These are phyloP conservation scores for Exophiala sp. DNA, from an alignment of 2,329 filamentous ascomycete genomes.

Conservation along the genomic window DNA sequence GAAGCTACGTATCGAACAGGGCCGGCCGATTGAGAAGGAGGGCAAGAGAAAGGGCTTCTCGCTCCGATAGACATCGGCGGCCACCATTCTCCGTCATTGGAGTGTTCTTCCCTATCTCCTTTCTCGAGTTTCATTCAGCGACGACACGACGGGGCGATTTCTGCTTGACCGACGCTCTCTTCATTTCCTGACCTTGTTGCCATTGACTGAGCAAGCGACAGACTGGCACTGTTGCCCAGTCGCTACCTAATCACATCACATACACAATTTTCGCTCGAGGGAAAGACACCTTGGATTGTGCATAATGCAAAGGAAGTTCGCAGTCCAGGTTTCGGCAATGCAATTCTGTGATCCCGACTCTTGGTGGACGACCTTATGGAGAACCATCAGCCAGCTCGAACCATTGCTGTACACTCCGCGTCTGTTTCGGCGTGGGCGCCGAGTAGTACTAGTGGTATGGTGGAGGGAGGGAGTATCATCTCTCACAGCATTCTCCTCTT, in stretches of 20 bases:
- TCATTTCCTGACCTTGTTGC: conserved; percentile 18
- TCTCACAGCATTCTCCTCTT: conserved; percentile 1
- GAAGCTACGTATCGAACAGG: conserved; percentile 91
- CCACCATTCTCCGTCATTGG: conserved; percentile 18
- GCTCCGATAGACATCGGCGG: conserved; percentile 63
- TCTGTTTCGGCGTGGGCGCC: conserved; percentile 12
- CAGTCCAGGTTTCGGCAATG: conserved; percentile 8
- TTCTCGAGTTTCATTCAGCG: conserved; percentile 31
- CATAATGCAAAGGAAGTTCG: conserved; percentile 19
- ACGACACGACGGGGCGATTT: conserved; percentile 30
- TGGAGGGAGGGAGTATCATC: background rate
- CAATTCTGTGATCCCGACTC: background rate
- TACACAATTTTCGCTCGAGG: conserved; percentile 14
- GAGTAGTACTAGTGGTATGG: conserved; percentile 2
- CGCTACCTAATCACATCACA: conserved; percentile 22
- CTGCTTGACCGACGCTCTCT: conserved; percentile 12
- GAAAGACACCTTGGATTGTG: conserved; percentile 22
- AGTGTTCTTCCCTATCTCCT: conserved; percentile 25
- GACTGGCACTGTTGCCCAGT: conserved; percentile 27
- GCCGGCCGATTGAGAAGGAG: conserved; percentile 93
- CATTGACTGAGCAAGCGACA: conserved; percentile 20
- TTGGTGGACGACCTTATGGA: conserved; percentile 1
- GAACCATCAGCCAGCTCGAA: conserved; percentile 9
- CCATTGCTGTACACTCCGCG: conserved; percentile 19
- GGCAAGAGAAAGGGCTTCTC: conserved; percentile 99